Evolutionary conservation across 1,284 basidiomycete genomes (phyloP).

Genomic region (Meira nashicola): DNA sequence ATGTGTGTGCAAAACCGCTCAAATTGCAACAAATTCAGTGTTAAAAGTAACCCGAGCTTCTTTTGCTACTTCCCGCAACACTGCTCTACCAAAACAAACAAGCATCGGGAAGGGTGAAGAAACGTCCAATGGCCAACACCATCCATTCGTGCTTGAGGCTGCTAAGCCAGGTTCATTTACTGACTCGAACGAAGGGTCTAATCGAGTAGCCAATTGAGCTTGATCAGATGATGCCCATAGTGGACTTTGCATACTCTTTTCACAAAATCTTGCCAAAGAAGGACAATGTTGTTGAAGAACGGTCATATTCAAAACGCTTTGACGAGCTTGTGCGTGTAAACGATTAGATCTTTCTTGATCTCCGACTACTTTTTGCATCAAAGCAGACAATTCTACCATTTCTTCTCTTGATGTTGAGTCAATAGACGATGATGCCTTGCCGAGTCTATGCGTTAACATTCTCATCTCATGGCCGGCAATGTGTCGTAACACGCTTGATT

Average conservation of each 20-base stretch:
- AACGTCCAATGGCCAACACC: conserved; percentile 22
- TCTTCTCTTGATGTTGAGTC: not conserved
- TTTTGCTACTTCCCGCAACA: conserved; percentile 15
- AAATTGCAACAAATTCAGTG: not conserved
- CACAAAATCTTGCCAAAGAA: not conserved
- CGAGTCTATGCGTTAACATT: conserved; percentile 9
- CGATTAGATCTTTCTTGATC: not conserved
- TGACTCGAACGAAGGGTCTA: not conserved
- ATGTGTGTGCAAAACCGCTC: too few species aligned
- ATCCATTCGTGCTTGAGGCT: conserved; percentile 2
- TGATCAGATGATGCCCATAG: conserved; percentile 9
- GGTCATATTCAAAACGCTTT: not conserved
- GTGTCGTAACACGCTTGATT: conserved; percentile 26
- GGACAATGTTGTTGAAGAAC: not conserved
- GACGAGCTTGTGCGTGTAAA: not conserved
- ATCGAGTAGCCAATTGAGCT: not conserved
- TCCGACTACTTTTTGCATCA: not conserved
- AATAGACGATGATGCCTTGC: conserved; percentile 8
- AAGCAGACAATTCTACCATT: conserved; percentile 4
- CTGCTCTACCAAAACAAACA: conserved; percentile 22
- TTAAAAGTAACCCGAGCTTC: not conserved
- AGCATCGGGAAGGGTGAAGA: conserved; percentile 17
- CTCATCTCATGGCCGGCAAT: conserved; percentile 25
- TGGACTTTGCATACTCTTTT: not conserved
- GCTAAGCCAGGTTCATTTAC: not conserved